Evolutionary conservation across 2,329 filamentous ascomycete species (phyloP), one percentile per base, ranked within the genome.

Genomic region (Akanthomyces dipterigenus): DNA sequence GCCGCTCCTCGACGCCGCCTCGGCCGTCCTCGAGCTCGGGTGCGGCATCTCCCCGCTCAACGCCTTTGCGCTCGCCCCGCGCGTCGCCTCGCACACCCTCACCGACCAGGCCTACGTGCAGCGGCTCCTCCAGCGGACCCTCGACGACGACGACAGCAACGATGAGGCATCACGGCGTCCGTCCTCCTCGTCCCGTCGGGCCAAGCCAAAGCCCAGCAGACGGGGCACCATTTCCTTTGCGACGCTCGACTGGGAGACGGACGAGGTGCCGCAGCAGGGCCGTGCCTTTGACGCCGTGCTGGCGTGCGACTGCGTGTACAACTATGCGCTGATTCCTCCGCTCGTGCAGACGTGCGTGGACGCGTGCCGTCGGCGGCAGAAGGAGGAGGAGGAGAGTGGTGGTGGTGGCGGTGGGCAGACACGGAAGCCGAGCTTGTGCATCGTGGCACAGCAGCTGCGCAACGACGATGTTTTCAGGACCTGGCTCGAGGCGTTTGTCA

Each of bases 261-360:
- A 85, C 63, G 82, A 76, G 51, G 80, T 87, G 11, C 82, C 76
- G 26, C 65, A 70, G 11, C 67, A 68, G 2, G 71, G 83, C 34
- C 69, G 67, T 68, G 80, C 82, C 62, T 88, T 95, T 66, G 89
- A 96, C 68, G 75, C 86, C 16, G 78, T 98, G 12, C 72, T 98
- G 40, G 91, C 92, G 4, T 96, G 91, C 70, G 95, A 99, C 73
- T 97, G 93, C 73, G 88, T 99, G 67, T 99, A 96, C 78, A 99
- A 98, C 74, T 90, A 96, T 66, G 84, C 89, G 2, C 82, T 98
- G 3, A 84, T 98, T 26, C 78, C 83, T 48, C 91, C 93, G 0
- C 84, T 98, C 54, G 89, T 95, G n/a, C 83, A 88, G 67, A 89
- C 91, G 0, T 96, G 90, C 71, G 84, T 80, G 6, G 89, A 96